Percentiles rank a stretch among this genome's conserved stretches.
Evolutionary conservation across 1,139 yeast genomes (phyloP).

Genomic region (Sugiyamaella neomexicana): DNA sequence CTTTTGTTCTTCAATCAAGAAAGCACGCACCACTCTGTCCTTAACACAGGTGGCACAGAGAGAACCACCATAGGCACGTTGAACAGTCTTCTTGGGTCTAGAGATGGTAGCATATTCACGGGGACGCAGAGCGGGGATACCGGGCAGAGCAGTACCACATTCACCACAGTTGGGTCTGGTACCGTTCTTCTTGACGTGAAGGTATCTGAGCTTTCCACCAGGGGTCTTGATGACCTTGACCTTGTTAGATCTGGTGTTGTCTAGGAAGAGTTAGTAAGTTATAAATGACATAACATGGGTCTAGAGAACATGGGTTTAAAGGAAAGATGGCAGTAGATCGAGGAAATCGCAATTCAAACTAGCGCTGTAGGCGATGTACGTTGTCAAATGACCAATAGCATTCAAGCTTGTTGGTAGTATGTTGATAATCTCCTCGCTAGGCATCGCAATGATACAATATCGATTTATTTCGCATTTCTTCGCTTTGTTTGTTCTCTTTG

Average conservation of each 20-base stretch:
- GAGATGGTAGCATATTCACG: constrained; percentile 94
- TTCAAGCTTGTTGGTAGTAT: no score
- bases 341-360: no score
- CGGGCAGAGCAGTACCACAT: constrained; percentile 90
- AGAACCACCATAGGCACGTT: constrained; percentile 99
- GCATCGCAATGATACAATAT: no score
- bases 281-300: no score
- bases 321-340: no score
- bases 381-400: no score
- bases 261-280: constrained; percentile 20
- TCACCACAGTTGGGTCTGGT: constrained; percentile 99
- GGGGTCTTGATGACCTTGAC: constrained; percentile 99
- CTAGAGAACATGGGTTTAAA: no score
- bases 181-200: constrained; percentile 93
- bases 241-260: constrained; percentile 99
- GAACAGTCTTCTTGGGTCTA: constrained; percentile 96
- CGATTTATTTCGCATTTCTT: no score
- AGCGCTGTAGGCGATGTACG: no score
- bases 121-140: constrained; percentile 91
- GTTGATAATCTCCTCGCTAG: no score
- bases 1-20: constrained; percentile 99
- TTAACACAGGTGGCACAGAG: constrained; percentile 98
- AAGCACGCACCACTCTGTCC: constrained; percentile 98
- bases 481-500: no score
- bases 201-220: constrained; percentile 98